Conservation (phyloP, 345 rosid species). For the Sisymbrium irio region DNA sequence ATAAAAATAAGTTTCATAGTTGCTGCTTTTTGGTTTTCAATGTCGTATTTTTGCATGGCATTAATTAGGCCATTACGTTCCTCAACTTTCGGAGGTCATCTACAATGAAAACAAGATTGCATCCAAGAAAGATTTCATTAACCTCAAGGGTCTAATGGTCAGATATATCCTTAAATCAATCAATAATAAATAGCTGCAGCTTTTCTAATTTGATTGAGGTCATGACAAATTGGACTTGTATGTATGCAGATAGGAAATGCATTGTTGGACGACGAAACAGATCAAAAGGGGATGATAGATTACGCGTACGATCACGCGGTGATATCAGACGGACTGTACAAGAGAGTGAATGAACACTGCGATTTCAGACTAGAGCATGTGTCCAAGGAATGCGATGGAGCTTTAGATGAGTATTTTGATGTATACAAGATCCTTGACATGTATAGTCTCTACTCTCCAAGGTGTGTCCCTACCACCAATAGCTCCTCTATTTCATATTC, state of each 20-base stretch:
- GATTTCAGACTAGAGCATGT: constrained; percentile 40
- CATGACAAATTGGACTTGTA: neutral
- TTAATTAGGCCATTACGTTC: constrained; percentile 72
- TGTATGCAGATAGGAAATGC: constrained; percentile 70
- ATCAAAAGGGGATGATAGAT: constrained; percentile 73
- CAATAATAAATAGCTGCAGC: neutral
- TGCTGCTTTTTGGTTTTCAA: neutral
- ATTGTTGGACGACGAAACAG: constrained; percentile 69
- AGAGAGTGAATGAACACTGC: constrained; percentile 44
- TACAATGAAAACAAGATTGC: constrained; percentile 48
- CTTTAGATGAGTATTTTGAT: constrained; percentile 45
- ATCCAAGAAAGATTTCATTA: constrained; percentile 46
- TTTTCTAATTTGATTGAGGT: neutral
- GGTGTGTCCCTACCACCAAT: constrained; percentile 28
- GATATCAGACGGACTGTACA: constrained; percentile 61
- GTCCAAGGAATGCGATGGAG: constrained; percentile 35
- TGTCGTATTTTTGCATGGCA: neutral
- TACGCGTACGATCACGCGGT: constrained; percentile 88
- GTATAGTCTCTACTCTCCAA: constrained; percentile 70
- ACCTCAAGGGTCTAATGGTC: constrained; percentile 72
- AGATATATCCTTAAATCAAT: neutral
- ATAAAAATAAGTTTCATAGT: neutral
- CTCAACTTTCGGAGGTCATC: constrained; percentile 70
- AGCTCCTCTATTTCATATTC: constrained; percentile 20
- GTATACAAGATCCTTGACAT: constrained; percentile 61